A percentile compares a stretch with the other conserved stretches of the same genome.
Evolutionary conservation across 148 eudicot species (phyloP).

Genomic region (Tetragonia tetragonoides): DNA sequence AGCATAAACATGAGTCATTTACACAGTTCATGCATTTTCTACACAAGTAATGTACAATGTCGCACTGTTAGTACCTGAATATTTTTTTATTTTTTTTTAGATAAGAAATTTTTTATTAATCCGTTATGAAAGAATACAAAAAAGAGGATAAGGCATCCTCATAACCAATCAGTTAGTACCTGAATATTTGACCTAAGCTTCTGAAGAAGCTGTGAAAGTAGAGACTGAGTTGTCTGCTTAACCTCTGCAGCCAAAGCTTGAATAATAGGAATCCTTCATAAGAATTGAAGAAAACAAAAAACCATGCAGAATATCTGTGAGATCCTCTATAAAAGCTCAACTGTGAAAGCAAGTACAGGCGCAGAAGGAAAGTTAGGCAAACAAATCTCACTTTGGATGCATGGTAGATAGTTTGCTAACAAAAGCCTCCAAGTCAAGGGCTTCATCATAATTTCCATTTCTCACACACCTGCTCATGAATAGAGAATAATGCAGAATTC

Average conservation of each 20-base stretch:
- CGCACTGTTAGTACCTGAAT: conserved; percentile 60
- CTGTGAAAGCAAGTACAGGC: conserved; percentile 2
- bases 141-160: no score
- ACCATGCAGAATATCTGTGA: conserved; percentile 4
- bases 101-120: no score
- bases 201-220: conserved; percentile 93
- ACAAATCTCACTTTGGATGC: conserved; percentile 86
- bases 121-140: no score
- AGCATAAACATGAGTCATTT: background rate
- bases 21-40: background rate
- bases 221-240: conserved; percentile 87
- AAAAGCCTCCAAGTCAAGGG: conserved; percentile 92
- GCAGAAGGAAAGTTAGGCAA: conserved; percentile 17
- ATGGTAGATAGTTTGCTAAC: conserved; percentile 87
- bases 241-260: conserved; percentile 90
- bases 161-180: no score
- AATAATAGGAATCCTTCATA: conserved; percentile 67
- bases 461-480: conserved; percentile 72
- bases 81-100: no score
- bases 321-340: conserved; percentile 13
- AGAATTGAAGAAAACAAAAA: conserved; percentile 14
- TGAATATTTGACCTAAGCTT: conserved; percentile 91
- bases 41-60: conserved; percentile 7
- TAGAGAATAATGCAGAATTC: background rate
- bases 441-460: conserved; percentile 98